phyloP scores from a whole-genome alignment of 2,329 filamentous ascomycete genomes.

The Ophiostoma sp. region DNA sequence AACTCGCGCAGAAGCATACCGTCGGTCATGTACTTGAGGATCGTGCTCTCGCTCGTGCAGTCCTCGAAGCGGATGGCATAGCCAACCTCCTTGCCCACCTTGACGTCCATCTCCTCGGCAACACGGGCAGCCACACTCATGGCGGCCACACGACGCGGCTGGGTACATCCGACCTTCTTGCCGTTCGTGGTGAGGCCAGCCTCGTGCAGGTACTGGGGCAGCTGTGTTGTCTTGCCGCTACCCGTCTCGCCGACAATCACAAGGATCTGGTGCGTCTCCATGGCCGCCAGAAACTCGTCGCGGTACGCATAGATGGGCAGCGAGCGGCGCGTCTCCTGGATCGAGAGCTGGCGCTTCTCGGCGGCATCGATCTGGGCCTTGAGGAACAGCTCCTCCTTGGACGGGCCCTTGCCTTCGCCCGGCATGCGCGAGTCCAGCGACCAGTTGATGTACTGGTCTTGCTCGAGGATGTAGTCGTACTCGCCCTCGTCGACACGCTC shows the following conservation, averaged over 20 bases:
- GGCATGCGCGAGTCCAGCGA: slow-evolving; percentile 66
- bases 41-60: slow-evolving; percentile 81
- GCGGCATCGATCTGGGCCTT: slow-evolving; percentile 80
- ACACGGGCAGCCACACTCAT: slow-evolving; percentile 98
- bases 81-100: slow-evolving; percentile 85
- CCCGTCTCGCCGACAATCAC: slow-evolving; percentile 95
- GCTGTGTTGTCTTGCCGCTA: slow-evolving; percentile 89
- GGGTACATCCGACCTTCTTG: slow-evolving; percentile 85
- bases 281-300: slow-evolving; percentile 76
- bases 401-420: slow-evolving; percentile 54
- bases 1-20: slow-evolving; percentile 90
- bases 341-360: slow-evolving; percentile 79
- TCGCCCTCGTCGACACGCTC: slow-evolving; percentile 74
- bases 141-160: slow-evolving; percentile 88
- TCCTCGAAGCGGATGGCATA: slow-evolving; percentile 96
- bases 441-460: slow-evolving; percentile 81
- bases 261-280: slow-evolving; percentile 79
- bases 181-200: slow-evolving; percentile 81
- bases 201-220: slow-evolving; percentile 90
- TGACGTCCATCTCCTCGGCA: slow-evolving; percentile 85
- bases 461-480: slow-evolving; percentile 91
- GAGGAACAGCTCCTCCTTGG: slow-evolving; percentile 71
- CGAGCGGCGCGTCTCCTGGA: slow-evolving; percentile 85
- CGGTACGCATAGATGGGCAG: slow-evolving; percentile 86
- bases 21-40: slow-evolving; percentile 95